Evolutionary conservation across 805 yeast genomes (phyloP).

Genomic region (Kurtzmaniella cleridarum): DNA sequence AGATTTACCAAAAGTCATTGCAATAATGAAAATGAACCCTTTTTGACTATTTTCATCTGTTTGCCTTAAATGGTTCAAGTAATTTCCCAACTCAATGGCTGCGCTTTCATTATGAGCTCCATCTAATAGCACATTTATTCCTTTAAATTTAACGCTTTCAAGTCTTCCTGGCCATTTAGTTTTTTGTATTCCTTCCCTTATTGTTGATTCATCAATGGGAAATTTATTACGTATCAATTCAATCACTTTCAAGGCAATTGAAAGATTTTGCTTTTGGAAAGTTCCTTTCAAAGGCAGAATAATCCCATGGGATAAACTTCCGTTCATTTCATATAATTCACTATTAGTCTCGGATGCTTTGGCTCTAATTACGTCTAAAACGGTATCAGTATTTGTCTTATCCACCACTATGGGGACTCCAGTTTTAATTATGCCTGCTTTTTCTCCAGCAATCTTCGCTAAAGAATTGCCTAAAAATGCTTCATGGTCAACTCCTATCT

Average conservation of each 20-base stretch:
- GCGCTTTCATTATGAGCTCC: constrained; percentile 94
- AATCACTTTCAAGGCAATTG: constrained; percentile 58
- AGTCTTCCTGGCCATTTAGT: constrained; percentile 88
- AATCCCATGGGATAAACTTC: constrained; percentile 4
- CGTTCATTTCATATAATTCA: constrained; percentile 18
- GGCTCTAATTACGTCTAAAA: constrained; percentile 39
- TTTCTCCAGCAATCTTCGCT: constrained; percentile 63
- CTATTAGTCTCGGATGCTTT: constrained; percentile 31
- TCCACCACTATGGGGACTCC: constrained; percentile 66
- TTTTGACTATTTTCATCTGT: constrained; percentile 7
- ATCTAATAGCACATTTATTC: constrained; percentile 53
- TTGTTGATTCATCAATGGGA: constrained; percentile 24
- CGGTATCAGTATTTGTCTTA: constrained; percentile 53
- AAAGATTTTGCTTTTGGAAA: constrained; percentile 67
- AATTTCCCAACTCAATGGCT: constrained; percentile 63
- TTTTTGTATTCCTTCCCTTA: constrained; percentile 46
- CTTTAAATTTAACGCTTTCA: constrained; percentile 36
- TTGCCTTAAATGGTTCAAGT: constrained; percentile 26
- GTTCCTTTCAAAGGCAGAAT: constrained; percentile 60
- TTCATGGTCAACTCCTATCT: constrained; percentile 85
- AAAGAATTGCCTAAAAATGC: constrained; percentile 64
- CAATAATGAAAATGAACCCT: constrained; percentile 57
- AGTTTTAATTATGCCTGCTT: constrained; percentile 78
- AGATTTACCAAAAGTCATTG: constrained; percentile 71
- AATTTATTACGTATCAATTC: constrained; percentile 25